Evolutionary conservation across 1,284 basidiomycete species (phyloP).

Genomic region (Boletus mariae): DNA sequence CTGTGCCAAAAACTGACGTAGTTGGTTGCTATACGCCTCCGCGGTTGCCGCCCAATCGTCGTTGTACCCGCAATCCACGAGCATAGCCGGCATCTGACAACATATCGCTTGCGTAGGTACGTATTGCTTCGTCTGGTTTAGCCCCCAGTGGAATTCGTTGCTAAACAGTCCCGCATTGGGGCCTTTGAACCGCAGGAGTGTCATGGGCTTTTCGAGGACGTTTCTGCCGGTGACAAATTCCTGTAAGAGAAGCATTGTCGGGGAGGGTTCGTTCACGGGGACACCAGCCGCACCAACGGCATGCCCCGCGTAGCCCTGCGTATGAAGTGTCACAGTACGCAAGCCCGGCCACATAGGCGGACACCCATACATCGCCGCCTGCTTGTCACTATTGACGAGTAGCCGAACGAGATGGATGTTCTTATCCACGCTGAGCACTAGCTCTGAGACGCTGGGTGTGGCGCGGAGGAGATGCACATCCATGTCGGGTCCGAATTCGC

Average conservation of each 20-base stretch:
- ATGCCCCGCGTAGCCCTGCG: conserved; percentile 28
- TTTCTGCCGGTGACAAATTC: conserved; percentile 25
- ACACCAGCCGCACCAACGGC: conserved; percentile 18
- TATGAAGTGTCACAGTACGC: conserved; percentile 29
- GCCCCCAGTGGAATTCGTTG: conserved; percentile 31
- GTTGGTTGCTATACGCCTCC: conserved; percentile 30
- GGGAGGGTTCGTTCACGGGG: conserved; percentile 31
- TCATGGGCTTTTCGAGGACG: conserved; percentile 21
- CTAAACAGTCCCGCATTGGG: conserved; percentile 29
- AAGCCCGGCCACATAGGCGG: conserved; percentile 29
- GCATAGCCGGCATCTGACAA: conserved; percentile 22
- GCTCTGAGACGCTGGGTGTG: conserved; percentile 27
- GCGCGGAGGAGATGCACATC: conserved; percentile 33
- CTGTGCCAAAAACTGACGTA: conserved; percentile 31
- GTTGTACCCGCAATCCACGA: conserved; percentile 26
- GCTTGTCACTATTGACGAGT: conserved; percentile 35
- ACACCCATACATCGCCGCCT: conserved; percentile 28
- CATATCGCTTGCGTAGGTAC: conserved; percentile 22
- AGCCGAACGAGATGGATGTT: conserved; percentile 31
- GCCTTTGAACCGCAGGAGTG: conserved; percentile 29
- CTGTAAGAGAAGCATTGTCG: conserved; percentile 31
- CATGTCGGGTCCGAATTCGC: conserved; percentile 32
- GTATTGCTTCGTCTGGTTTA: conserved; percentile 27
- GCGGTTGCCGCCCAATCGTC: conserved; percentile 31
- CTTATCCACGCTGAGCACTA: conserved; percentile 31